Percentiles rank a stretch among this genome's conserved stretches.
Evolutionary conservation across 768 basidiomycete species (phyloP).

Genomic region (Macrolepiota dolichaula): DNA sequence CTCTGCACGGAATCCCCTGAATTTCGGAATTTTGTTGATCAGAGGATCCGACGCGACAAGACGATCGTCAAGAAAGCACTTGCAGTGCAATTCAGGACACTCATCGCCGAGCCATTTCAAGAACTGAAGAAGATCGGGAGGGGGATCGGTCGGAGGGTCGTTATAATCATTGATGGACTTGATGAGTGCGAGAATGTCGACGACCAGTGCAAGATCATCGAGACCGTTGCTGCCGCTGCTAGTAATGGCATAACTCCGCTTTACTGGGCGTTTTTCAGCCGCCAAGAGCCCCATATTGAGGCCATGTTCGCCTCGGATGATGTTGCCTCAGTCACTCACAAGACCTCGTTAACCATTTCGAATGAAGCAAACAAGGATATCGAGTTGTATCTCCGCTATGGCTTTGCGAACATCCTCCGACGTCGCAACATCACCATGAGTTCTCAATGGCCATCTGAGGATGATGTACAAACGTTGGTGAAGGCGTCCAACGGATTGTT

Average conservation of each 20-base stretch:
- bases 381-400: not conserved
- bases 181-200: too few relatives aligned
- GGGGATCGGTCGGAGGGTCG: too few relatives aligned
- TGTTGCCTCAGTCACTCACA: not conserved
- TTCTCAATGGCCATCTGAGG: constrained; percentile 16
- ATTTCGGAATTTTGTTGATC: too few relatives aligned
- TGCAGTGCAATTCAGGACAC: too few relatives aligned
- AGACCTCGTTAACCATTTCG: not conserved
- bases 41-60: too few relatives aligned
- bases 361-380: not conserved
- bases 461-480: constrained; percentile 12
- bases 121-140: too few relatives aligned
- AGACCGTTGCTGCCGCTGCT: not conserved
- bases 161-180: too few relatives aligned
- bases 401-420: constrained; percentile 1
- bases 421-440: not conserved
- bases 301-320: not conserved
- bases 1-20: too few relatives aligned
- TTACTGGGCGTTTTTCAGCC: constrained; percentile 1
- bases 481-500: constrained; percentile 20
- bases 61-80: too few relatives aligned
- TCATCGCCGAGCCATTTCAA: too few relatives aligned
- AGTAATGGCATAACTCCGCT: not conserved
- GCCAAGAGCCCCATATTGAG: not conserved
- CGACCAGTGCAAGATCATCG: not conserved